Base-by-base conservation (phyloP, 1,284 basidiomycete species). In the Coniferiporia weirii region DNA sequence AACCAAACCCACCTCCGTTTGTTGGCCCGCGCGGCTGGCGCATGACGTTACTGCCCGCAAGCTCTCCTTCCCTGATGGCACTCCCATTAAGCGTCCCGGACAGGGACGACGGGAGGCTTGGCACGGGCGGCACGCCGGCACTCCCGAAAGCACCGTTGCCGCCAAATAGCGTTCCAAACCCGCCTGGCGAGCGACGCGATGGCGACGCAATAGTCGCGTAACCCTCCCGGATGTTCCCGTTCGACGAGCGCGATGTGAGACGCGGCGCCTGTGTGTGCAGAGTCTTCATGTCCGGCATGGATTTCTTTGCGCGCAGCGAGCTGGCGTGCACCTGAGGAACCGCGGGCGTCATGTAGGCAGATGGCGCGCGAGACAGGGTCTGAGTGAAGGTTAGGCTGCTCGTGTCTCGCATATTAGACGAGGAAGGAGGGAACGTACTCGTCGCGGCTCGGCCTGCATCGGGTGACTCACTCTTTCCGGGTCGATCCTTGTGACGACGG, bases 231-330 rank as follows among this genome's bases (percentile, higher is more conserved):
- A 96, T 90, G 73, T 96, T 96, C 51, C 90, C 92, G 66, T 90
- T 94, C 38, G 92, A 95, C 22, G 92, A 81, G 64, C 93, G 90
- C 8, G 91, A 86, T 51, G 79, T 84, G 50, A 96, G 80, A 52
- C 91, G 87, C 38, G 91, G 86, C 0, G 89, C 82, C 59, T 89
- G 87, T 45, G 89, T 83, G 60, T 93, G 90, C 62, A 91, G 77
- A 63, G 81, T 91, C 74, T 90, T 91, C 88, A 85, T 91, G 77
- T 85, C 91, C 2, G 95, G 95, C 95, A 97, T 97, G 15, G 93
- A 95, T 75, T 96, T 96, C 79, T 97, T 97, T 72, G 88, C 84
- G 52, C 93, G 85, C 59, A 96, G 79, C 34, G 83, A 76, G 65
- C 75, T 78, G 32, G 79, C 72, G 46, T 81, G 66, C 61, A 69